These are phyloP conservation scores for Ampelocalamus luodianensis DNA, from an alignment of 176 grass and related monocot genomes.

Conservation along the genomic window DNA sequence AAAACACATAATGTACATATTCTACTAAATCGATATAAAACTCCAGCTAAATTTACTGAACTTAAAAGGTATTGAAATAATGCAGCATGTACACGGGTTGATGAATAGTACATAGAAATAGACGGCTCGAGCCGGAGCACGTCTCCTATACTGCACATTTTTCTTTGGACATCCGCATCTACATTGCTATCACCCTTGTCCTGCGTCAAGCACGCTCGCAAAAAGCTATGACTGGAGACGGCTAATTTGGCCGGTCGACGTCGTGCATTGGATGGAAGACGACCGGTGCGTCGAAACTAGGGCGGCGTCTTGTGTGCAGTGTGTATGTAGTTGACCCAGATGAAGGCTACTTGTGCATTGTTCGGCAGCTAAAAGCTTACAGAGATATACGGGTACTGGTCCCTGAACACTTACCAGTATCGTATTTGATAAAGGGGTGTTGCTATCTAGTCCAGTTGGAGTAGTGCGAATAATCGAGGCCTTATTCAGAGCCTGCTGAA, in stretches of 20 bases:
- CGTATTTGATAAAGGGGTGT: neutral
- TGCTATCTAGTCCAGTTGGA: neutral
- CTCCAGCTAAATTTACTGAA: too few species aligned
- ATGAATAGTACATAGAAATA: neutral
- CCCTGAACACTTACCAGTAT: neutral
- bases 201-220: constrained; percentile 51
- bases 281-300: neutral
- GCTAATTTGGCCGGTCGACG: neutral
- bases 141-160: neutral
- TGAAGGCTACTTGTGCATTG: neutral
- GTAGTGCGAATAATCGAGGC: neutral
- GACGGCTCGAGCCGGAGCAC: neutral
- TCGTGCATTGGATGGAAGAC: neutral
- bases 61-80: too few species aligned
- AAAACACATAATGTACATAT: too few species aligned
- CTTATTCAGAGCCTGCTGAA: neutral
- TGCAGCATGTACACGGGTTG: too few species aligned
- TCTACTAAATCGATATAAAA: too few species aligned
- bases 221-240: constrained; percentile 19
- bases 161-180: constrained; percentile 16
- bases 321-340: neutral
- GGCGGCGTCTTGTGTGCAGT: neutral
- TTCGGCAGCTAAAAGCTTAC: neutral
- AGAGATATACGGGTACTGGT: neutral
- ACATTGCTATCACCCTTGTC: constrained; percentile 45